These are phyloP conservation scores for Penicillium verhagenii DNA, from an alignment of 495 filamentous ascomycete species.

Conservation along the genomic window DNA sequence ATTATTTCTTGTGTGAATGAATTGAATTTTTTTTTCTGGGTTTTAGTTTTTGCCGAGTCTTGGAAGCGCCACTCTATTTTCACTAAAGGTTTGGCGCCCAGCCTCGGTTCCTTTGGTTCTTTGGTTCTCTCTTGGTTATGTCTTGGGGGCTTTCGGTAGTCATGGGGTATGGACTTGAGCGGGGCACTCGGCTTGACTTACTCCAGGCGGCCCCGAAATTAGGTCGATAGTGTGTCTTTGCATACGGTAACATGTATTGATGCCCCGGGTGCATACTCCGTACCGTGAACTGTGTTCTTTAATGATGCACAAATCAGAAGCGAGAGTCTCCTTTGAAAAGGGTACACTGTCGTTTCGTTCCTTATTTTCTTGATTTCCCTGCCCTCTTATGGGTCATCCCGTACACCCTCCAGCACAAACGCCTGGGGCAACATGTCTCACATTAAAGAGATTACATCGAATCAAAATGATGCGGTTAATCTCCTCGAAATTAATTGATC, in stretches of 20 bases:
- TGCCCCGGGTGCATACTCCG: background rate
- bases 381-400: background rate
- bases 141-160: background rate
- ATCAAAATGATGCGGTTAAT: background rate
- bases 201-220: background rate
- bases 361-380: too few relatives aligned
- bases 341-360: too few relatives aligned
- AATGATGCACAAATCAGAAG: too few relatives aligned
- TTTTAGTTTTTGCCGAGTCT: background rate
- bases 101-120: background rate
- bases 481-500: background rate
- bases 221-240: background rate
- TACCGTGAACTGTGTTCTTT: background rate
- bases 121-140: background rate
- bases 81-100: background rate
- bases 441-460: background rate
- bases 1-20: background rate
- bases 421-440: slow-evolving; percentile 16
- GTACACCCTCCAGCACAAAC: slow-evolving; percentile 6
- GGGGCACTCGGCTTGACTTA: background rate
- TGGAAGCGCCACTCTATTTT: background rate
- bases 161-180: background rate
- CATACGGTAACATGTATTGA: background rate
- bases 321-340: too few relatives aligned
- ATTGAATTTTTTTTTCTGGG: background rate